Conservation (phyloP, 768 basidiomycete genomes). For the Amanita muscaria region DNA sequence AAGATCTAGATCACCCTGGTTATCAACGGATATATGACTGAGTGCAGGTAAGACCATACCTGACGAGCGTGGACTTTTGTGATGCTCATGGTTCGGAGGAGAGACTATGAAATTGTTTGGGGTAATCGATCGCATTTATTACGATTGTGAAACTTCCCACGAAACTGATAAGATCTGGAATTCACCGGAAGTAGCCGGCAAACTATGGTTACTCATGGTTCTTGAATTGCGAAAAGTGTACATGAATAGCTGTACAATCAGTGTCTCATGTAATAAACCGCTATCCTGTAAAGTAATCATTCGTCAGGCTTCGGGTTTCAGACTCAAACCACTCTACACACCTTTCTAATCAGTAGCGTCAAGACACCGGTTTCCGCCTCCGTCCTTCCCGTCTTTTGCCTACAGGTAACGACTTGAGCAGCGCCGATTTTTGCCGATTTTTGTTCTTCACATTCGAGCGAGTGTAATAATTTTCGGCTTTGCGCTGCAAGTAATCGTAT, state of each 20-base stretch:
- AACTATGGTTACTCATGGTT: no score
- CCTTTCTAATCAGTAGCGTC: background rate
- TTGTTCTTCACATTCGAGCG: conserved; percentile 83
- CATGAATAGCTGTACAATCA: no score
- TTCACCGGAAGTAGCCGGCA: no score
- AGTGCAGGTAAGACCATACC: conserved; percentile 33
- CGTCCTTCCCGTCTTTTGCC: conserved; percentile 40
- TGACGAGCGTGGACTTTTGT: conserved; percentile 89
- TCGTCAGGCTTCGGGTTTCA: no score
- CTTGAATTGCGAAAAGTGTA: no score
- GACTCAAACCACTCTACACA: background rate
- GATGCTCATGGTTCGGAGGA: conserved; percentile 69
- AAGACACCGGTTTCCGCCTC: conserved; percentile 24
- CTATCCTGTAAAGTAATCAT: no score
- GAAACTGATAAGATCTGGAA: conserved; percentile 11
- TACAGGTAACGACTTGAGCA: conserved; percentile 47
- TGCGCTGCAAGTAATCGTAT: conserved; percentile 43
- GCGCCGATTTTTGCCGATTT: conserved; percentile 54
- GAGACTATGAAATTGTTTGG: conserved; percentile 17
- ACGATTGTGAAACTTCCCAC: conserved; percentile 31
- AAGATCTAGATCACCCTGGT: conserved; percentile 63
- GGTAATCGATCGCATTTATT: conserved; percentile 32
- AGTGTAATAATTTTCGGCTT: conserved; percentile 84
- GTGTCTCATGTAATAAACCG: no score
- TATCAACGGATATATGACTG: background rate